A percentile compares a stretch with the other conserved stretches of the same genome.
Evolutionary conservation across 345 rosid species (phyloP).

Genomic region (Eutrema japonicum): DNA sequence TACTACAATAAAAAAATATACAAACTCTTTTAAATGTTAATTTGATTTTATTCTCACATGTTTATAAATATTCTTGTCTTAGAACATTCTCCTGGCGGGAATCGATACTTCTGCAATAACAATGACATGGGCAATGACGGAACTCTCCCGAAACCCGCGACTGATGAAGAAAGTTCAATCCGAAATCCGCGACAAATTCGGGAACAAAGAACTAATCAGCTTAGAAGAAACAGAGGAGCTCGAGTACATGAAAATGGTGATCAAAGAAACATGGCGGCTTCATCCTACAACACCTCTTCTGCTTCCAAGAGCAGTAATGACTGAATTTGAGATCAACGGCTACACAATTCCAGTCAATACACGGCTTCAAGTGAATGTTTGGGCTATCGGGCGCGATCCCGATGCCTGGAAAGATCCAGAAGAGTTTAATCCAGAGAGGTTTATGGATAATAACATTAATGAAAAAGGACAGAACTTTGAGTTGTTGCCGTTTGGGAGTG

Average conservation of each 20-base stretch:
- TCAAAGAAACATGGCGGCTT: slow-evolving; percentile 30
- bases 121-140: slow-evolving; percentile 54
- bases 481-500: slow-evolving; percentile 21
- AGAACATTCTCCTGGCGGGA: slow-evolving; percentile 26
- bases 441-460: slow-evolving; percentile 39
- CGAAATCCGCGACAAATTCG: slow-evolving; percentile 42
- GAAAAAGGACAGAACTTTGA: slow-evolving; percentile 30
- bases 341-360: slow-evolving; percentile 41
- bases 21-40: neutral
- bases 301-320: slow-evolving; percentile 49
- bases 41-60: neutral
- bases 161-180: slow-evolving; percentile 51
- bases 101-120: slow-evolving; percentile 35
- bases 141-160: slow-evolving; percentile 47
- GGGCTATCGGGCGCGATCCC: slow-evolving; percentile 51
- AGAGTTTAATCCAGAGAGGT: slow-evolving; percentile 48
- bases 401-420: slow-evolving; percentile 48
- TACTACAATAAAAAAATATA: neutral
- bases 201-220: slow-evolving; percentile 28
- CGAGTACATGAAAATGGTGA: slow-evolving; percentile 21
- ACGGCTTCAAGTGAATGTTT: slow-evolving; percentile 42
- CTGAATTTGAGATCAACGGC: slow-evolving; percentile 30
- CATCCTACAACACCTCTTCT: slow-evolving; percentile 29
- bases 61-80: neutral
- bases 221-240: slow-evolving; percentile 14